Percentiles rank a stretch among this genome's conserved stretches.
phyloP scores from a whole-genome alignment of 2,329 filamentous ascomycete species.

The Mycosphaerella sp. region DNA sequence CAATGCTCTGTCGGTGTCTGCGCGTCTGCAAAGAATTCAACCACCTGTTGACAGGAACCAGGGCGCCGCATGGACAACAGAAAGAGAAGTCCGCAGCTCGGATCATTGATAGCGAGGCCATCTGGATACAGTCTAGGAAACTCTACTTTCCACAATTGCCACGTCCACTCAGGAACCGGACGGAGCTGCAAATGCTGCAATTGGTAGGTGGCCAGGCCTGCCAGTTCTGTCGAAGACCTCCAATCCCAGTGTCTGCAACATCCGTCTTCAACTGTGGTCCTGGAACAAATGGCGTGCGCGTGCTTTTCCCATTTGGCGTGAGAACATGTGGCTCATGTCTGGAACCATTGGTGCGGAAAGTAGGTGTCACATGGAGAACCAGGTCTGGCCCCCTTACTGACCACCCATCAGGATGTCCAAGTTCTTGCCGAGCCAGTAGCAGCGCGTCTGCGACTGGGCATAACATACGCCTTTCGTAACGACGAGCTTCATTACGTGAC shows the following conservation, averaged over 20 bases:
- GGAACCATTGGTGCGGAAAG: slow-evolving; percentile 56
- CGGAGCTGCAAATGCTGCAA: slow-evolving; percentile 72
- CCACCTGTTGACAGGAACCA: slow-evolving; percentile 24
- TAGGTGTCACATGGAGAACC: slow-evolving; percentile 38
- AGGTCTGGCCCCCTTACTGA: not conserved
- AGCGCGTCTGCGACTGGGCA: slow-evolving; percentile 58
- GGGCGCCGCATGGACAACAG: slow-evolving; percentile 11
- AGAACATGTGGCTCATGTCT: slow-evolving; percentile 64
- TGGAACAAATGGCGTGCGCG: slow-evolving; percentile 53
- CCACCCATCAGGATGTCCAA: slow-evolving; percentile 57
- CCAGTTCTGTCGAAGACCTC: slow-evolving; percentile 57
- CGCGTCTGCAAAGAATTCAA: slow-evolving; percentile 31
- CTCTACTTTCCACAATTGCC: slow-evolving; percentile 62
- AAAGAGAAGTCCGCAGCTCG: slow-evolving; percentile 16
- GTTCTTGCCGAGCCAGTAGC: slow-evolving; percentile 55
- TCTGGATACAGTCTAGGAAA: slow-evolving; percentile 67
- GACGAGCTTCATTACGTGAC: slow-evolving; percentile 56
- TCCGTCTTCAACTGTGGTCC: slow-evolving; percentile 56
- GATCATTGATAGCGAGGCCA: slow-evolving; percentile 53
- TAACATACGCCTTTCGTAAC: slow-evolving; percentile 63
- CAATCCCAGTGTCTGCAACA: slow-evolving; percentile 27
- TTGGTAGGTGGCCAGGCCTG: slow-evolving; percentile 59
- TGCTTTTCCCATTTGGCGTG: slow-evolving; percentile 66
- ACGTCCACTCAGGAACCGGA: slow-evolving; percentile 56
- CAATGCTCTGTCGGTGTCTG: slow-evolving; percentile 31